phyloP scores from a whole-genome alignment of 805 yeast species.

The Kuraishia floccosa region DNA sequence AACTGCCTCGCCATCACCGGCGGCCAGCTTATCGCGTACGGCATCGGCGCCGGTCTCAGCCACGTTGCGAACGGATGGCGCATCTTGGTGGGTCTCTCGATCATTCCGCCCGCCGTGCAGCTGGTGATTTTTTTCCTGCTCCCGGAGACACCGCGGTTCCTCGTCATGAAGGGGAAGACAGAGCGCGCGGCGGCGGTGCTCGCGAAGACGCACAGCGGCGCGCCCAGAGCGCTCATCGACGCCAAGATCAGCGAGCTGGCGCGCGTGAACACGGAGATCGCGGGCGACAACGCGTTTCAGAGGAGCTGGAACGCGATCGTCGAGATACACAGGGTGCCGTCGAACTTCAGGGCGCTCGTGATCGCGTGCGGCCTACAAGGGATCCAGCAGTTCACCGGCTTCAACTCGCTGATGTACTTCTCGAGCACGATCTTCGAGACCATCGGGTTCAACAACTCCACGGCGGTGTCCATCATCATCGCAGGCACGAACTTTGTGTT shows the following conservation, averaged over 20 bases:
- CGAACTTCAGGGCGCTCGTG: slow-evolving; percentile 80
- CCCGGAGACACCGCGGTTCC: slow-evolving; percentile 93
- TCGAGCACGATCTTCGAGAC: slow-evolving; percentile 86
- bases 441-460: slow-evolving; percentile 79
- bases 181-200: slow-evolving; percentile 63
- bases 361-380: slow-evolving; percentile 93
- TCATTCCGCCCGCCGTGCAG: slow-evolving; percentile 79
- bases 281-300: slow-evolving; percentile 32
- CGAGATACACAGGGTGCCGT: slow-evolving; percentile 54
- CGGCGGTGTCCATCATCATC: slow-evolving; percentile 89
- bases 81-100: slow-evolving; percentile 78
- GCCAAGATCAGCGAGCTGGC: slow-evolving; percentile 60
- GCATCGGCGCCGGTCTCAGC: slow-evolving; percentile 79
- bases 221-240: slow-evolving; percentile 53
- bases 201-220: slow-evolving; percentile 46
- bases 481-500: slow-evolving; percentile 92
- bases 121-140: slow-evolving; percentile 67
- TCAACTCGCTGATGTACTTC: slow-evolving; percentile 93
- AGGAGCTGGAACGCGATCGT: slow-evolving; percentile 52
- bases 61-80: slow-evolving; percentile 83
- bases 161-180: slow-evolving; percentile 57
- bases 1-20: slow-evolving; percentile 88
- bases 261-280: slow-evolving; percentile 29
- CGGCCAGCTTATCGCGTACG: slow-evolving; percentile 92
- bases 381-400: slow-evolving; percentile 93